Evolutionary conservation across 2,329 filamentous ascomycete genomes (phyloP).

Genomic region (Phoma sp.): DNA sequence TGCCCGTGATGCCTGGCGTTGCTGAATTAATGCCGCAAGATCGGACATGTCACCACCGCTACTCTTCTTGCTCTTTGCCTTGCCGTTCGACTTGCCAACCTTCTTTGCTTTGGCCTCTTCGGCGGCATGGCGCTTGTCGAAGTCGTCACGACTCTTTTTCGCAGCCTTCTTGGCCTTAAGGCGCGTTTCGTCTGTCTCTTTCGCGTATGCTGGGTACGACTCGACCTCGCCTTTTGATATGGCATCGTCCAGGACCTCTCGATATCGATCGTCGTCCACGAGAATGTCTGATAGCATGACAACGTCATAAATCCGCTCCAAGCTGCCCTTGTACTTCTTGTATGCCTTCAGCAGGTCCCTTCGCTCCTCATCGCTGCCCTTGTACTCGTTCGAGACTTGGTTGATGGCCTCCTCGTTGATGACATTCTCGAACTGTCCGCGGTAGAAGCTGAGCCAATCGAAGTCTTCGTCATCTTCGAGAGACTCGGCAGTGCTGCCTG

Average conservation of each 20-base stretch:
- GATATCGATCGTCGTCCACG: slow-evolving; percentile 86
- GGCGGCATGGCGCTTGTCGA: slow-evolving; percentile 59
- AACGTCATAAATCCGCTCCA: slow-evolving; percentile 78
- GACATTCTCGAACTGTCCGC: slow-evolving; percentile 79
- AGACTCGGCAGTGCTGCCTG: slow-evolving; percentile 86
- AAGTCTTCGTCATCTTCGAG: slow-evolving; percentile 77
- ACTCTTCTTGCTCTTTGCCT: slow-evolving; percentile 40
- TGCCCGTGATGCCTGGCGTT: slow-evolving; percentile 43
- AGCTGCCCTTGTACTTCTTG: slow-evolving; percentile 73
- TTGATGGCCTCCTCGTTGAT: slow-evolving; percentile 78
- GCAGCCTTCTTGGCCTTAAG: slow-evolving; percentile 44
- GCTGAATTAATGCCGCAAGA: slow-evolving; percentile 48
- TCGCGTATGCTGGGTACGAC: slow-evolving; percentile 71
- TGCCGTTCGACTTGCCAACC: slow-evolving; percentile 54
- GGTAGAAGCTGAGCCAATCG: slow-evolving; percentile 90
- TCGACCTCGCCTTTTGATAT: slow-evolving; percentile 74
- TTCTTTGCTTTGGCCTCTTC: slow-evolving; percentile 67
- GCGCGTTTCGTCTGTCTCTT: slow-evolving; percentile 60
- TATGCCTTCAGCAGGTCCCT: slow-evolving; percentile 80
- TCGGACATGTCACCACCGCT: slow-evolving; percentile 44
- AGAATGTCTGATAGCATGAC: slow-evolving; percentile 88
- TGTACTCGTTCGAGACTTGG: slow-evolving; percentile 79
- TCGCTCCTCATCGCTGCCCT: slow-evolving; percentile 84
- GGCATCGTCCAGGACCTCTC: slow-evolving; percentile 79
- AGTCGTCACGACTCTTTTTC: slow-evolving; percentile 48